Base-by-base conservation (phyloP, 371 early-diverging fungal species). In the Neoconidiobolus thromboides region DNA sequence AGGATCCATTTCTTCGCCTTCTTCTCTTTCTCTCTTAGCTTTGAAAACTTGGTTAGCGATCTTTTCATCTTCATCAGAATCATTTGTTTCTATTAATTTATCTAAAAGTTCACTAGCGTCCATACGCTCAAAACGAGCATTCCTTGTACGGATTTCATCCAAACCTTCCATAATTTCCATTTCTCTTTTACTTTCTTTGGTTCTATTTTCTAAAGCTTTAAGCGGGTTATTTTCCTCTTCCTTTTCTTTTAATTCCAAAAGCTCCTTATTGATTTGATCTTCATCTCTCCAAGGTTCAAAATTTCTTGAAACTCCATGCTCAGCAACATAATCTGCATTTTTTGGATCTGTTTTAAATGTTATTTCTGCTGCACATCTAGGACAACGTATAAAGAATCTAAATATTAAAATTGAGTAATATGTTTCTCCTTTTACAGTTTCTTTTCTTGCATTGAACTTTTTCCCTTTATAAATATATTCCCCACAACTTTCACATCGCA, bases 271-370 rank as follows among this genome's bases (percentile, higher is more conserved):
- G 5, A 66, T 61, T 4, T 62, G 67, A 38, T 66, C 62, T 43
- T 87, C 85, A 10, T 85, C 90, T n/a, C 91, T 68, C 91, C 93
- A 91, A 0, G 92, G 91, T 64, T 96, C 96, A 77, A 96, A 96
- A 68, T 96, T 96, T 36, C 98, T 73, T 56, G 72, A 79, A 0
- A 93, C 96, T 43, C 96, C 96, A 60, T 82, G 76, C 60, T 98
- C 98, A n/a, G 86, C 83, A 10, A 87, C 77, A 66, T 99, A 99
- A 71, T 93, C 94, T 12, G 87, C 75, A 68, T 95, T 96, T 66
- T 90, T 81, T 0, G 97, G 98, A 69, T 98, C 98, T 0, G 99
- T 98, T 65, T 92, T 94, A 76, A 93, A 96, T 0, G 97, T 93
- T 51, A 98, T 90, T 71, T 92, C 94, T 1, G 86, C 87, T 0